Base-by-base conservation (phyloP, 306 rosid genomes). In the Elaeagnus macrophylla region DNA sequence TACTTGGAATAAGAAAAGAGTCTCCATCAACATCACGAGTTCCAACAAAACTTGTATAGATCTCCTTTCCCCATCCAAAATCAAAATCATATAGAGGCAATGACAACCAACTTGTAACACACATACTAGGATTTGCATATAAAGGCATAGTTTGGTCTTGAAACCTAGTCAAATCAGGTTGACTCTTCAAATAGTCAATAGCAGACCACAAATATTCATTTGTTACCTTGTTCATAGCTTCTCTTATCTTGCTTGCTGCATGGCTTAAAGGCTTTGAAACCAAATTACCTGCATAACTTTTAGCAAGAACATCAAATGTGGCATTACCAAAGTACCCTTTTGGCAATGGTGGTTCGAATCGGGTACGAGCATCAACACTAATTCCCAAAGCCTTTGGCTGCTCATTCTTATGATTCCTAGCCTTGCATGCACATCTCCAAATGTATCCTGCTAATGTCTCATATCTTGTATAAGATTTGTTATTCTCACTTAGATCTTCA, bases 51-150 rank as follows among this genome's bases (percentile, higher is more conserved):
- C 73, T 76, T 69, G 71, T 69, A 48, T 57, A 59, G 17, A 60
- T 20, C 15, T 72, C 76, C 37, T 69, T 74, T 5, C 86, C 83
- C 83, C 80, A 73, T 6, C 86, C 86, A 65, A 81, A 81, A 53
- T 81, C 81, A 39, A 65, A 54, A 7, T 67, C 83, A 48, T 71
- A 50, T 0, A 77, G 6, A 0, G 83, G 83, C 36, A 81, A 37
- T 0, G 76, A 61, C 47, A 81, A 44, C 86, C 83, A 81, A 49
- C 75, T 67, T 19, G 59, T 69, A 5, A 77, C 66, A 0, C 59
- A 61, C 3, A 81, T 12, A 54, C 71, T 81, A 0, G 79, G 77
- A 37, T 68, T 68, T 15, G 68, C 74, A 71, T 60, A 38, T 38
- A 75, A 69, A 8, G 64, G 41, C 1, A 0, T 25, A 25, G 0